Base-by-base conservation (phyloP, 2,329 filamentous ascomycete genomes). In the Colletotrichum neosansevieriae region DNA sequence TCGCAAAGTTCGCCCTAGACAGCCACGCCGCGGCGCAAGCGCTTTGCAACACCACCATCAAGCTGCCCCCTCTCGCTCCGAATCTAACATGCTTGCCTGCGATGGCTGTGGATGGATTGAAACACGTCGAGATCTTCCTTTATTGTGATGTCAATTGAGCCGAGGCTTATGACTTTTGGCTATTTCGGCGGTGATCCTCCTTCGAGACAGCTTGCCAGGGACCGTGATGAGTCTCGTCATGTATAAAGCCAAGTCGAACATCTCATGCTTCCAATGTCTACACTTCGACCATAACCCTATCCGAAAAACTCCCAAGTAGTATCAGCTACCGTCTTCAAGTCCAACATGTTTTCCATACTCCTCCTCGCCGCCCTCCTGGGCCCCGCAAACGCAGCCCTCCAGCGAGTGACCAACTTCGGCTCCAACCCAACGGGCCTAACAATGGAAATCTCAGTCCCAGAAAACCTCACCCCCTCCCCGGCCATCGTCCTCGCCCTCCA, bases 401-500 rank as follows among this genome's bases (percentile, higher is more conserved):
- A 69, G 32, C 60, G 47, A 11, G 51, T 69, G 32, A 49, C n/a
- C 6, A 49, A 70, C 36, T 71, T 62, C 15, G 69, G 69, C 24
- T 59, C 58, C 21, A 71, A 70, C 58, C 66, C 69, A 54, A 70
- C 66, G 10, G 67, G 69, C 5, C 24, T 71, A 2, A 71, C 57
- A n/a, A 70, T 71, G 66, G 60, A 71, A 2, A 65, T 70, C 13
- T 61, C 51, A 29, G 62, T 71, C 6, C 69, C 67, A 2, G 7
- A 51, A 12, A 71, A 67, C 53, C 19, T 67, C 17, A 24, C 61
- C 5, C 7, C 61, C 34, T 58, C 47, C 2, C 69, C 69, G 1
- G 69, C 61, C 34, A 61, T 71, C 15, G 13, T 71, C 36, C 69
- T 70, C 42, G 67, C 69, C 17, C 64, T 70, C 19, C 70, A 70